Conservation (phyloP, 352 stramenopile genomes). For the Peronospora belbahrii region DNA sequence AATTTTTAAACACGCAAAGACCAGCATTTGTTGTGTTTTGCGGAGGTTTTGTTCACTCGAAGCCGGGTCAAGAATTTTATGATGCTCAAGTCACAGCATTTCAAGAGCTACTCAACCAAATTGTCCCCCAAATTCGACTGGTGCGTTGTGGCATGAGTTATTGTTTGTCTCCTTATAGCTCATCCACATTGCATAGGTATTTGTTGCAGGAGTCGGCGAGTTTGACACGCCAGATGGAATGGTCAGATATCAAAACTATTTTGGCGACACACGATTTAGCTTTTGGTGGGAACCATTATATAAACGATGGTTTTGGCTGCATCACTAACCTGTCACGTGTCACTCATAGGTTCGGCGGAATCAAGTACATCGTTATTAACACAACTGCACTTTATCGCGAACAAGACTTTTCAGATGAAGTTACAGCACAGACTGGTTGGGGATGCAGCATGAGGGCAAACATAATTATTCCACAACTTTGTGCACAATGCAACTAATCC, state of each 20-base stretch:
- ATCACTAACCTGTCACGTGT: not conserved
- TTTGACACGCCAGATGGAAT: conserved; percentile 13
- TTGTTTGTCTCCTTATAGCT: not conserved
- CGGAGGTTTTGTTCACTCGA: conserved; percentile 48
- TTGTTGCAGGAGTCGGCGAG: conserved; percentile 32
- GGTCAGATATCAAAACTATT: conserved; percentile 34
- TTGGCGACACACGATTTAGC: conserved; percentile 62
- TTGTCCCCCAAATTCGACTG: conserved; percentile 47
- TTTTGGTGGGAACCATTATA: conserved; percentile 52
- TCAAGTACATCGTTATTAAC: conserved; percentile 77
- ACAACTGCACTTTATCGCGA: conserved; percentile 34
- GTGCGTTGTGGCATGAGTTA: conserved; percentile 21
- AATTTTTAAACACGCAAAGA: conserved; percentile 35
- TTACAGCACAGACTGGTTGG: conserved; percentile 48
- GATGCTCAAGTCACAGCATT: conserved; percentile 40
- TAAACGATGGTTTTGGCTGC: not conserved
- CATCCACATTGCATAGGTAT: conserved; percentile 29
- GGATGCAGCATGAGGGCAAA: not conserved
- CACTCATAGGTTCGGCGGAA: conserved; percentile 53
- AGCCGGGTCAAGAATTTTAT: conserved; percentile 32
- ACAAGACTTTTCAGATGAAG: conserved; percentile 22
- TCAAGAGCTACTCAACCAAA: conserved; percentile 54
- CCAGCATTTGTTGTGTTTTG: conserved; percentile 65
- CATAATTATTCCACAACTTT: not conserved
- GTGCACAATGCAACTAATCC: not conserved